Base-by-base conservation (phyloP, 2,329 filamentous ascomycete species). In the Cladophialophora yegresii region DNA sequence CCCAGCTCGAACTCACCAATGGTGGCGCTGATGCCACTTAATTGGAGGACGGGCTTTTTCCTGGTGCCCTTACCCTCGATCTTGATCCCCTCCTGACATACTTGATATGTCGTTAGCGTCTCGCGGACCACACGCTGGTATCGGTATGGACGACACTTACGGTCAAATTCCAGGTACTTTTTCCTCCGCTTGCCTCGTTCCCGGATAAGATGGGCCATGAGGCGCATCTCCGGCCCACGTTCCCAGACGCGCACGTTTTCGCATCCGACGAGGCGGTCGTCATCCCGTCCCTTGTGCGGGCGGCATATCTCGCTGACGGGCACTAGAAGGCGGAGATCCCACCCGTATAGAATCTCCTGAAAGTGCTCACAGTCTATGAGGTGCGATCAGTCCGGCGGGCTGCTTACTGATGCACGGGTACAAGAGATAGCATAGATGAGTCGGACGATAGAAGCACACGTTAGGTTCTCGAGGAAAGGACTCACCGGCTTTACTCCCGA, bases 81-180 rank as follows among this genome's bases (percentile, higher is more conserved):
- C 12, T 58, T 58, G 61, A 63, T 30, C n/a, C 20, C 26, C 40
- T 58, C 61, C 43, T 58, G 54, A 32, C 54, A 54, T 13, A 63
- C 54, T 63, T n/a, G 43, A 22, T 43, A 30, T 30, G 10, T 4
- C 30, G 28, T 59, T 36, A 59, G 57, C 12, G 22, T 9, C 4
- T 10, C 4, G 10, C n/a, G 26, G 55, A 12, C 1, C 20, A 20
- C 12, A 7, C n/a, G 22, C 7, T 43, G 36, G 16, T 6, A 7
- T 30, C 30, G 43, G 20, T n/a, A 16, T 16, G n/a, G 36, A 30
- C 22, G 16, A 43, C 10, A 40, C 61, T 47, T 50, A 63, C 61
- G 47, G 33, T 63, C 55, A 22, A 63, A 63, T 22, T 63, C 61
- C 61, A 63, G 32, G 47, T 63, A 63, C 47, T 57, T 57, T 32